Percentiles rank a stretch among this genome's conserved stretches.
phyloP scores from a whole-genome alignment of 2,329 filamentous ascomycete genomes.

The Phyllosticta citrichinensis region DNA sequence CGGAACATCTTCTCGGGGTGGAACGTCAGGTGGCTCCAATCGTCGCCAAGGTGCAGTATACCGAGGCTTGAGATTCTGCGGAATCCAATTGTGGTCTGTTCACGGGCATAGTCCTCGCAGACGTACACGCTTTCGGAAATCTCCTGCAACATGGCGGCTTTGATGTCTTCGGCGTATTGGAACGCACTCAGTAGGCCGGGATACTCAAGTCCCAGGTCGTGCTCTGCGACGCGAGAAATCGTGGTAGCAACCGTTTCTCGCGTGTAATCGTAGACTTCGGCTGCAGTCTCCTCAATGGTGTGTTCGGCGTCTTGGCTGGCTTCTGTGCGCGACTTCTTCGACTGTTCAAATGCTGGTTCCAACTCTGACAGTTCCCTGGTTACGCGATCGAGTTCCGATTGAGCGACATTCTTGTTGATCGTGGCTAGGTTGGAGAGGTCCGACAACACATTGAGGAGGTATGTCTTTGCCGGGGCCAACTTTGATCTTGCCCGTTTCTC shows the following conservation, averaged over 20 bases:
- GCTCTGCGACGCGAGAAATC: slow-evolving; percentile 66
- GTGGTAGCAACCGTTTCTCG: slow-evolving; percentile 63
- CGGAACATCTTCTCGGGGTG: slow-evolving; percentile 90
- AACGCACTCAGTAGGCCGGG: slow-evolving; percentile 78
- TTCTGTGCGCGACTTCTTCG: slow-evolving; percentile 67
- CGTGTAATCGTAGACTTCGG: slow-evolving; percentile 77
- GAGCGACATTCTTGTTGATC: slow-evolving; percentile 80
- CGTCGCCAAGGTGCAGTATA: slow-evolving; percentile 75
- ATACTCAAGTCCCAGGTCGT: slow-evolving; percentile 73
- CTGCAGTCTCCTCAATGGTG: slow-evolving; percentile 75
- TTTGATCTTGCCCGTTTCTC: slow-evolving; percentile 95
- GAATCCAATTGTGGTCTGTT: slow-evolving; percentile 68
- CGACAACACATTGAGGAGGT: slow-evolving; percentile 83
- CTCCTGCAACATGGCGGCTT: slow-evolving; percentile 80
- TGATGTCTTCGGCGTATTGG: slow-evolving; percentile 86
- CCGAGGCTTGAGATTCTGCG: slow-evolving; percentile 82
- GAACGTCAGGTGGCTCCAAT: slow-evolving; percentile 70
- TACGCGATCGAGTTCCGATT: slow-evolving; percentile 75
- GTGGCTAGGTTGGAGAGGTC: slow-evolving; percentile 74
- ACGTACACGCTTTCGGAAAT: slow-evolving; percentile 67
- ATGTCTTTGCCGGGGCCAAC: slow-evolving; percentile 88
- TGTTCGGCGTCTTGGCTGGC: slow-evolving; percentile 72
- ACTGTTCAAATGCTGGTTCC: slow-evolving; percentile 75
- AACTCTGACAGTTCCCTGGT: slow-evolving; percentile 69
- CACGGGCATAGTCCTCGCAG: slow-evolving; percentile 80